Evolutionary conservation across 331 rosid species (phyloP).

Genomic region (Erythrophleum ivorense): DNA sequence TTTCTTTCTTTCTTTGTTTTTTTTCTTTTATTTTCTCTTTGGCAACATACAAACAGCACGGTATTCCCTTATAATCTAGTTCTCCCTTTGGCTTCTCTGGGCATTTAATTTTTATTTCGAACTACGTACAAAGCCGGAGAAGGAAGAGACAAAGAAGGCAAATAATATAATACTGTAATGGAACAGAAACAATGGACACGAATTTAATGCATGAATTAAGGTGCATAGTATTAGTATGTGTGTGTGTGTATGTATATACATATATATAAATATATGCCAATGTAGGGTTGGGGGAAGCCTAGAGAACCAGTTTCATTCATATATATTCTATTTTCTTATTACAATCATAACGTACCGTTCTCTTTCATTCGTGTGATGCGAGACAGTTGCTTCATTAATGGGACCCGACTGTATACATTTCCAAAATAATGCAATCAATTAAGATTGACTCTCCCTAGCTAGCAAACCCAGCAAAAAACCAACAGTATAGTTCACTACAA

Average conservation of each 20-base stretch:
- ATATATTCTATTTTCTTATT: constrained; percentile 13
- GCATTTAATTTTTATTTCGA: not conserved
- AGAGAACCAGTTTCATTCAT: constrained; percentile 23
- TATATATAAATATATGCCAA: not conserved
- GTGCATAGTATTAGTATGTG: not conserved
- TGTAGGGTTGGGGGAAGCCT: constrained; percentile 36
- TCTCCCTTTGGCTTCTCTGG: constrained; percentile 10
- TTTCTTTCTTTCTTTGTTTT: not conserved
- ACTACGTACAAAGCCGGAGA: not conserved
- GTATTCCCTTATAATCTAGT: not conserved
- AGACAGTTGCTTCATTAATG: constrained; percentile 44
- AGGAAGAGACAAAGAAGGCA: not conserved
- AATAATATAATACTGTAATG: constrained; percentile 14
- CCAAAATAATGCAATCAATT: constrained; percentile 2
- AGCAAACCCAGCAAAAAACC: constrained; percentile 37
- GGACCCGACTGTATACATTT: not conserved
- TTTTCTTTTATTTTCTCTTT: not conserved
- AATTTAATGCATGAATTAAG: not conserved
- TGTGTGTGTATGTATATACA: too few relatives aligned
- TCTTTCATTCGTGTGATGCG: constrained; percentile 51
- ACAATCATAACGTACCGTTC: constrained; percentile 39
- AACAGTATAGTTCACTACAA: constrained; percentile 48
- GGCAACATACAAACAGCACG: not conserved
- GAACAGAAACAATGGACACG: constrained; percentile 22
- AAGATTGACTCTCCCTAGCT: constrained; percentile 3